Base-by-base conservation (phyloP, 345 rosid genomes). In the Syzygium aromaticum region DNA sequence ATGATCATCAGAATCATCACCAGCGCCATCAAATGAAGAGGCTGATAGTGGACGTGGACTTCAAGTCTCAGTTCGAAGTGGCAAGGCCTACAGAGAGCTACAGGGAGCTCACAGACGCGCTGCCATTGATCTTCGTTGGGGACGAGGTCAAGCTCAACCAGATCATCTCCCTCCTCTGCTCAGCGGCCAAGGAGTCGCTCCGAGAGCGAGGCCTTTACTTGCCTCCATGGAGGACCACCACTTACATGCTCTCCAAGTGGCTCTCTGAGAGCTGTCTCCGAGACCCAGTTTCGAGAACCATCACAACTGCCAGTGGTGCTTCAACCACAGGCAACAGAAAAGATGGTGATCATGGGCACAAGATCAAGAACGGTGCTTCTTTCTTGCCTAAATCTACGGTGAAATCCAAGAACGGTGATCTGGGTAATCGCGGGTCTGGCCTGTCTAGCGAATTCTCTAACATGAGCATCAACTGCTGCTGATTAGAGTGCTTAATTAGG, bases 201-300 rank as follows among this genome's bases (percentile, higher is more conserved):
- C 89, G 59, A 59, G 93, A 93, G 77, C 87, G 89, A 33, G 96
- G 93, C 22, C 94, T 94, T 51, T 93, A 94, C 78, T 63, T 94
- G 33, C 96, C 96, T 3, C 96, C 96, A 8, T 94, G 96, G 95
- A 93, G 96, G 89, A 92, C 93, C 40, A 86, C 51, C 46, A 13
- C 87, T 17, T 92, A 92, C 92, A 92, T 94, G 95, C 90, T 89
- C 30, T 91, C 93, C 86, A 94, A 94, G 88, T 92, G 95, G 95
- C 89, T 90, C 82, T 73, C 82, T 49, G 49, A 38, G 82, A 73
- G 82, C 82, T 15, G 54, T 25, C 38, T 52, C 54, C 7, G 85
- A 14, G 85, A 52, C 54, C 52, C 85, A 7, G 54, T 51, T 0
- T 51, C 54, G 27, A 49, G 52, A 51, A 83, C 11, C 85, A 6